phyloP scores from a whole-genome alignment of 495 filamentous ascomycete genomes.

The Tuber microsphaerosporum region DNA sequence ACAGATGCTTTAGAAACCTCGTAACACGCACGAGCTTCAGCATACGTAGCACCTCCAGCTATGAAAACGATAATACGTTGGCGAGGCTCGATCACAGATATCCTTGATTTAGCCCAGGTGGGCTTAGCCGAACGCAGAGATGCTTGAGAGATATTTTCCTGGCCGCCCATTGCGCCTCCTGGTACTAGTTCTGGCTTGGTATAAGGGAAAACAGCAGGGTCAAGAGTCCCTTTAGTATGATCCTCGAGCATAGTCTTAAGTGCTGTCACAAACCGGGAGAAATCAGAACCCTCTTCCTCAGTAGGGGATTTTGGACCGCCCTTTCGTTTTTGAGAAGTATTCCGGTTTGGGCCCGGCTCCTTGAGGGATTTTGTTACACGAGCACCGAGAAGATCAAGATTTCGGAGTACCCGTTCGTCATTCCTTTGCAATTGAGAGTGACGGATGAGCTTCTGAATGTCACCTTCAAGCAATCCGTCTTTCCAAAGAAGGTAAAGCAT shows the following conservation, averaged over 20 bases:
- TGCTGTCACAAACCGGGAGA: slow-evolving; percentile 64
- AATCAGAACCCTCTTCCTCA: slow-evolving; percentile 55
- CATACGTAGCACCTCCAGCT: slow-evolving; percentile 91
- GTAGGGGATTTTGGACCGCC: slow-evolving; percentile 44
- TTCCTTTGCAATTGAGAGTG: slow-evolving; percentile 71
- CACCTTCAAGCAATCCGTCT: slow-evolving; percentile 78
- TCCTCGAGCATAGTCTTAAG: slow-evolving; percentile 74
- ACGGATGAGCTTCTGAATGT: slow-evolving; percentile 73
- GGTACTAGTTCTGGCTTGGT: slow-evolving; percentile 59
- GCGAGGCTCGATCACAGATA: slow-evolving; percentile 66
- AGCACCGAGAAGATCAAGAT: slow-evolving; percentile 75
- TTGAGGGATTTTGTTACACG: slow-evolving; percentile 67
- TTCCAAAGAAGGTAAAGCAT: slow-evolving; percentile 78
- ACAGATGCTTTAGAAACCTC: slow-evolving; percentile 64
- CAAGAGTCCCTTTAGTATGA: slow-evolving; percentile 57
- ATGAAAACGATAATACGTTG: slow-evolving; percentile 93
- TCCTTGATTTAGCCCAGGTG: slow-evolving; percentile 81
- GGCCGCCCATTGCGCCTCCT: slow-evolving; percentile 54
- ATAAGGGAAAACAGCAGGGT: slow-evolving; percentile 70
- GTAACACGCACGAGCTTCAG: slow-evolving; percentile 81
- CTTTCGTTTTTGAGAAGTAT: slow-evolving; percentile 55
- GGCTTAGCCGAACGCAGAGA: slow-evolving; percentile 81
- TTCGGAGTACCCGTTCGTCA: slow-evolving; percentile 65
- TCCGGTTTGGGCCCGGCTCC: slow-evolving; percentile 57
- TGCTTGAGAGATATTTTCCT: slow-evolving; percentile 56